Base-by-base conservation (phyloP, 2,329 filamentous ascomycete species). In the Mycogone perniciosa region DNA sequence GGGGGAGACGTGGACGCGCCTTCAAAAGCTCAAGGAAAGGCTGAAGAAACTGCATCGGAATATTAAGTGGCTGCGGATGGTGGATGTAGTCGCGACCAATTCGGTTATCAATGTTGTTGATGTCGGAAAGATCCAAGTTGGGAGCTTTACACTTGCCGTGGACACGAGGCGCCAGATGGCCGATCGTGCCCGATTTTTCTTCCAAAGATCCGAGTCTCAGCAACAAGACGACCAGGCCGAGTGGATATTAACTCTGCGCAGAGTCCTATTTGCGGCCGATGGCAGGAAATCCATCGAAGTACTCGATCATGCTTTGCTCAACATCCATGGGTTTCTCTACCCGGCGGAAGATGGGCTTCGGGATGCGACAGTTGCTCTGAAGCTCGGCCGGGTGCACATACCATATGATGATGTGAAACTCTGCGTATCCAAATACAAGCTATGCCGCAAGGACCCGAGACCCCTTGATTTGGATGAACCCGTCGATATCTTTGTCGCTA, bases 81-180 rank as follows among this genome's bases (percentile, higher is more conserved):
- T 97, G 13, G 93, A 99, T 69, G 73, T 99, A 34, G 84, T 95
- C 29, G 89, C 90, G 8, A 85, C 84, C 13, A 89, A 91, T 62
- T 88, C 89, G 1, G 84, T 85, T 5, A 64, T 96, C 48, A 85
- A 84, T 51, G 75, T 97, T 33, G 75, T 85, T 27, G 88, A 90
- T 57, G 88, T 95, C 29, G 93, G 93, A 26, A 88, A 84, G 55
- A 67, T 97, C 40, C 88, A 96, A 63, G 74, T 96, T 50, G 92
- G 91, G 52, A 88, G 82, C 59, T 80, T 96, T 60, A 90, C 87
- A 10, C 74, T 96, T 54, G 87, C 89, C 5, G 88, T 99, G 48
- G 92, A 99, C 64, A 97, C 93, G 6, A 78, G 95, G 59, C 84
- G 83, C 55, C 95, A 95, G 70, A 92, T 91, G 69, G 89, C 96